Evolutionary conservation across 495 filamentous ascomycete genomes (phyloP).

Genomic region (Poronia punctata): DNA sequence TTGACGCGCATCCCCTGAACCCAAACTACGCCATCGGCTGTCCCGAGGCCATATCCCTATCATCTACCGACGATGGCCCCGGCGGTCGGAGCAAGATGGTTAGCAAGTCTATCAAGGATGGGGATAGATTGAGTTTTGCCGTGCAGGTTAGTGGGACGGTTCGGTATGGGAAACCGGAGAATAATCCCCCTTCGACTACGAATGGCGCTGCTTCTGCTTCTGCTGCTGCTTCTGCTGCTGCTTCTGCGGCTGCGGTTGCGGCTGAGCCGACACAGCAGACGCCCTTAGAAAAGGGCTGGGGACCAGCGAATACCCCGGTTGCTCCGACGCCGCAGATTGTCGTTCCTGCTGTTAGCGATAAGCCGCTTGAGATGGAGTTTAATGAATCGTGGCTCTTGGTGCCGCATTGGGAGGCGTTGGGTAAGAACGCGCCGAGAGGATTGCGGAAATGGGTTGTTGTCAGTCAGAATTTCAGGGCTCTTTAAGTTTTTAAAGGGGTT

Average conservation of each 20-base stretch:
- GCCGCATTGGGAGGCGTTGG: slow-evolving; percentile 58
- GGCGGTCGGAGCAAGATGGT: slow-evolving; percentile 8
- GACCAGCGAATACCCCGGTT: no score
- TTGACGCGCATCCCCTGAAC: slow-evolving; percentile 71
- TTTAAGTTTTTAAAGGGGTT: slow-evolving; percentile 9
- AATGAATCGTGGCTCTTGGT: slow-evolving; percentile 71
- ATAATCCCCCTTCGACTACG: no score
- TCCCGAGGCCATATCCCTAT: slow-evolving; percentile 15
- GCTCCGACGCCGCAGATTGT: no score
- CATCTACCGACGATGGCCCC: background rate
- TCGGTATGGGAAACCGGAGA: slow-evolving; percentile 38
- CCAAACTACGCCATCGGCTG: slow-evolving; percentile 45
- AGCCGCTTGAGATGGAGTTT: slow-evolving; percentile 56
- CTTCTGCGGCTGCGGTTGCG: background rate
- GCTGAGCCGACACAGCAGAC: no score
- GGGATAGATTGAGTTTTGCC: slow-evolving; percentile 59
- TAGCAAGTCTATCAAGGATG: slow-evolving; percentile 27
- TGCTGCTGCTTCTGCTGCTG: background rate
- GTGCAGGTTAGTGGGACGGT: slow-evolving; percentile 63
- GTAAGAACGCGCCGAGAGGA: slow-evolving; percentile 22
- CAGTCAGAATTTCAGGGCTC: slow-evolving; percentile 62
- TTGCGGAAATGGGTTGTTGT: slow-evolving; percentile 59
- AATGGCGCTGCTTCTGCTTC: background rate
- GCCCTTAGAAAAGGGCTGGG: no score
- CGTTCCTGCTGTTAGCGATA: no score